Percentiles rank a stretch among this genome's conserved stretches.
phyloP scores from a whole-genome alignment of 2,329 filamentous ascomycete genomes.

The Fusarium incarnatum region DNA sequence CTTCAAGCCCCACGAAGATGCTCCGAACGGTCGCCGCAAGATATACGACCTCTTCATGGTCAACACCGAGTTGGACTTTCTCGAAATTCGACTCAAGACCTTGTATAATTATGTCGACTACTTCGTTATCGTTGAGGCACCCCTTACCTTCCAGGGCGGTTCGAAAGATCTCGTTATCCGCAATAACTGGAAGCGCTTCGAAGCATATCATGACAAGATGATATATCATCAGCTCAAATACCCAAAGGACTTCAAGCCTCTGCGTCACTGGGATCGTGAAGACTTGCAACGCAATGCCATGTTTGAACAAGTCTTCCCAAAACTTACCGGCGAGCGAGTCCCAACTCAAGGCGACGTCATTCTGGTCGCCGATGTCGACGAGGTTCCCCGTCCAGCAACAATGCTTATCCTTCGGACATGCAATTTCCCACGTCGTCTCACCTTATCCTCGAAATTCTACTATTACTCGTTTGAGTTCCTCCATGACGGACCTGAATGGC shows the following conservation, averaged over 20 bases:
- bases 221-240: conserved; percentile 67
- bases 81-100: conserved; percentile 72
- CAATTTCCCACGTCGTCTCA: conserved; percentile 64
- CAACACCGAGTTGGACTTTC: conserved; percentile 72
- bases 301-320: conserved; percentile 66
- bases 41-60: conserved; percentile 69
- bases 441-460: conserved; percentile 64
- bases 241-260: conserved; percentile 54
- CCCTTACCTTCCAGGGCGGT: conserved; percentile 67
- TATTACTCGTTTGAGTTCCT: conserved; percentile 69
- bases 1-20: conserved; percentile 41
- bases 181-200: conserved; percentile 64
- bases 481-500: conserved; percentile 57
- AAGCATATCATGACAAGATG: conserved; percentile 68
- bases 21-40: conserved; percentile 46
- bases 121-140: conserved; percentile 72
- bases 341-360: conserved; percentile 65
- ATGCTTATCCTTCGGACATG: conserved; percentile 63
- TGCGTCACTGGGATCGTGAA: conserved; percentile 62
- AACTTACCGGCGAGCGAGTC: conserved; percentile 55
- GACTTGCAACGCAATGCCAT: conserved; percentile 67
- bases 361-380: conserved; percentile 70
- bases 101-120: conserved; percentile 71
- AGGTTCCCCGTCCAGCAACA: conserved; percentile 66
- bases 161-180: conserved; percentile 66